Conservation (phyloP, 768 basidiomycete species). For the Boletus bicolor region DNA sequence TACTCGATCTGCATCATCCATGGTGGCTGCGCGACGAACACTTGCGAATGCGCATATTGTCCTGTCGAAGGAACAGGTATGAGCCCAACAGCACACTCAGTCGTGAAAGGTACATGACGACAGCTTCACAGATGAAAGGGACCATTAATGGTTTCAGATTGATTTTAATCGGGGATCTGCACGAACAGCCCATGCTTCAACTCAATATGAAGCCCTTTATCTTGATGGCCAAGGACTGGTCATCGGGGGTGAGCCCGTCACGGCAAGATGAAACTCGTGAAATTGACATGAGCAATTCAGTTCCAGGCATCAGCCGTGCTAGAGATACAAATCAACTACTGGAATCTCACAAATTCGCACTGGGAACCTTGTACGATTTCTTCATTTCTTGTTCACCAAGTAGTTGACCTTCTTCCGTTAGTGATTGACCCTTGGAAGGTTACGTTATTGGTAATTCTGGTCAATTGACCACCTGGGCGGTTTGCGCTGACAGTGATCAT, state of each 20-base stretch:
- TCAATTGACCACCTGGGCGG: background rate
- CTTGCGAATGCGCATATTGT: slow-evolving; percentile 43
- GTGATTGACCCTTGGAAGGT: slow-evolving; percentile 98
- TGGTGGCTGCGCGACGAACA: slow-evolving; percentile 10
- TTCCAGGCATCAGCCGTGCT: slow-evolving; percentile 80
- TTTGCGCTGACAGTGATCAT: slow-evolving; percentile 10
- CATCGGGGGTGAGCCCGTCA: slow-evolving; percentile 62
- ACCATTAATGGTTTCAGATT: slow-evolving; percentile 90
- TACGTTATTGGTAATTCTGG: slow-evolving; percentile 53
- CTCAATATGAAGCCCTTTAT: slow-evolving; percentile 83
- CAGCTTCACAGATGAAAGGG: slow-evolving; percentile 61
- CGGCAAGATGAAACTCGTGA: background rate
- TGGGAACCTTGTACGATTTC: slow-evolving; percentile 83
- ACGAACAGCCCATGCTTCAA: slow-evolving; percentile 93
- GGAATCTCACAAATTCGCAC: slow-evolving; percentile 96
- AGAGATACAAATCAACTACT: slow-evolving; percentile 84
- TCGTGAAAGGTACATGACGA: background rate
- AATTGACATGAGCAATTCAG: slow-evolving; percentile 38
- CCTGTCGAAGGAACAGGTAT: slow-evolving; percentile 82
- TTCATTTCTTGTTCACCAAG: background rate
- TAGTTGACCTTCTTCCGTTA: slow-evolving; percentile 28
- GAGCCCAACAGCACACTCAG: slow-evolving; percentile 8
- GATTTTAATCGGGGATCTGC: slow-evolving; percentile 89
- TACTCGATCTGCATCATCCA: slow-evolving; percentile 3
- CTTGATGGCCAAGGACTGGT: slow-evolving; percentile 88